Percentiles rank a stretch among this genome's conserved stretches.
Evolutionary conservation across 257 asterid species (phyloP).

Genomic region (Gentiana macrophylla): DNA sequence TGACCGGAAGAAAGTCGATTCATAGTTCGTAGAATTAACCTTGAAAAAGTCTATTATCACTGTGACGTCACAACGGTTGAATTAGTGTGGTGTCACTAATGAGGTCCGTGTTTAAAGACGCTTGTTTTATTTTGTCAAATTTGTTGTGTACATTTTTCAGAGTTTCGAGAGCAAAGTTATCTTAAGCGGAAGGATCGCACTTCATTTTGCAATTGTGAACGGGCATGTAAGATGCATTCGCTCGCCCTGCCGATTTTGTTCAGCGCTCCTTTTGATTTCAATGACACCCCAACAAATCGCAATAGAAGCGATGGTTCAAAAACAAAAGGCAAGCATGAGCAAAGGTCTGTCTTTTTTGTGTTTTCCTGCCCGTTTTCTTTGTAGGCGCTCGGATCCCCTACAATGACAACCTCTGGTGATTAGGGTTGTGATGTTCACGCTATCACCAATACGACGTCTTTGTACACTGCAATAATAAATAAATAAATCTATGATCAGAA

Average conservation of each 20-base stretch:
- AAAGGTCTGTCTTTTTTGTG: conserved; percentile 17
- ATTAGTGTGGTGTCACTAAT: too few species aligned
- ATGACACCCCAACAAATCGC: conserved; percentile 24
- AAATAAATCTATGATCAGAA: too few species aligned
- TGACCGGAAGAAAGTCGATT: too few species aligned
- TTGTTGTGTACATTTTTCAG: conserved; percentile 27
- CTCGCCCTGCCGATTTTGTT: conserved; percentile 86
- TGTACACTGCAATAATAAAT: too few species aligned
- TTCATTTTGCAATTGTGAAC: conserved; percentile 86
- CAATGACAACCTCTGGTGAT: too few species aligned
- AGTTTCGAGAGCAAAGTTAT: conserved; percentile 90
- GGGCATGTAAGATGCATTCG: conserved; percentile 91
- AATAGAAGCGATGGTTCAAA: conserved; percentile 41
- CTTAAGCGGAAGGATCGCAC: conserved; percentile 94
- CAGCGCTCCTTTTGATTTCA: conserved; percentile 63
- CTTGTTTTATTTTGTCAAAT: background rate
- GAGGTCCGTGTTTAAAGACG: too few species aligned
- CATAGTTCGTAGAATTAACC: too few species aligned
- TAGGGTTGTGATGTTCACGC: background rate
- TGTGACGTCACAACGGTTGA: too few species aligned
- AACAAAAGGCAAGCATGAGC: conserved; percentile 46
- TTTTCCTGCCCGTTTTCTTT: conserved; percentile 6
- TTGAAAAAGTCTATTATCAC: too few species aligned
- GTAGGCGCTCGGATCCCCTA: too few species aligned
- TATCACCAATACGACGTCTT: too few species aligned